Evolutionary conservation across 768 basidiomycete genomes (phyloP).

Genomic region (Rhizopogon salebrosus): DNA sequence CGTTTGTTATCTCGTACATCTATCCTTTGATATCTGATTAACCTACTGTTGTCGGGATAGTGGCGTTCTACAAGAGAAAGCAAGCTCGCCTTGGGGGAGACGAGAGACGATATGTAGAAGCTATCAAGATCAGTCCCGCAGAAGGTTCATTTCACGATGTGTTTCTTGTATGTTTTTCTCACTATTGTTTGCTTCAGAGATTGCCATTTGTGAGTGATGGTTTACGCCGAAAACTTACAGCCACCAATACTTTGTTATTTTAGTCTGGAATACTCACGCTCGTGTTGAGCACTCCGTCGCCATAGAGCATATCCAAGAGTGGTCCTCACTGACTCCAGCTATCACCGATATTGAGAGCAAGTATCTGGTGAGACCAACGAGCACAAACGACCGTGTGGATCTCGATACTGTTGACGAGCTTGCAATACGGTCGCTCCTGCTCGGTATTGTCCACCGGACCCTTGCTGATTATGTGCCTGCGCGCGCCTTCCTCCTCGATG

Average conservation of each 20-base stretch:
- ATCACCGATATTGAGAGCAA: conserved; percentile 26
- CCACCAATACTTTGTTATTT: conserved; percentile 1
- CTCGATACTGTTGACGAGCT: conserved; percentile 70
- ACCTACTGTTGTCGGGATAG: conserved; percentile 29
- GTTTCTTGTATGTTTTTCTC: background rate
- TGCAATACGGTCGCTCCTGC: conserved; percentile 61
- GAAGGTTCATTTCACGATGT: conserved; percentile 47
- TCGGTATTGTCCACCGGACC: conserved; percentile 64
- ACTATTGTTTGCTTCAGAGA: conserved; percentile 37
- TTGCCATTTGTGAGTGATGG: conserved; percentile 56
- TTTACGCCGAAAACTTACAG: background rate
- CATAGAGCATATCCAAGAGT: conserved; percentile 52
- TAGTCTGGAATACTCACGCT: conserved; percentile 80
- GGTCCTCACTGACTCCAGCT: conserved; percentile 45
- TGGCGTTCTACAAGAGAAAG: conserved; percentile 72
- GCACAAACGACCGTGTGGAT: conserved; percentile 21
- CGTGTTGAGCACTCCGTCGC: conserved; percentile 52
- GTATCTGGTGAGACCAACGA: conserved; percentile 11
- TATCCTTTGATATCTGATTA: background rate
- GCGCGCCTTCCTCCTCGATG: conserved; percentile 48
- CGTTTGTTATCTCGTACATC: conserved; percentile 33
- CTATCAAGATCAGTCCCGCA: conserved; percentile 61
- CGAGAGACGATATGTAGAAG: conserved; percentile 43
- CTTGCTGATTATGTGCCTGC: conserved; percentile 39
- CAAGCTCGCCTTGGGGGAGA: conserved; percentile 51